Conservation (phyloP, 768 basidiomycete genomes). For the Serendipita sp. region DNA sequence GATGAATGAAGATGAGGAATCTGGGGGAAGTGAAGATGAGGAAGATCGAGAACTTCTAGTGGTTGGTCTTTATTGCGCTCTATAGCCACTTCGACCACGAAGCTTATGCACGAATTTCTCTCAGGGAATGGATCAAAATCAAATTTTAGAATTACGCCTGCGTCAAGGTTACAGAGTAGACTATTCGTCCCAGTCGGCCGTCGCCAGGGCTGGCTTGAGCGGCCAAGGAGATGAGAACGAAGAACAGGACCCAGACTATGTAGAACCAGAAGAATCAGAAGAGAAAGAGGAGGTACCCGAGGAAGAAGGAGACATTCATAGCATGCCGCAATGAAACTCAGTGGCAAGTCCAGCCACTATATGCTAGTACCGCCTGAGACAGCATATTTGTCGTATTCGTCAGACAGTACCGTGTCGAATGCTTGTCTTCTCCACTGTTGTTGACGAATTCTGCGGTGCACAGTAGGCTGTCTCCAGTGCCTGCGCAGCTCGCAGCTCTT, state of each 20-base stretch:
- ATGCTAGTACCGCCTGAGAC: neutral
- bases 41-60: neutral
- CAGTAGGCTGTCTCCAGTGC: too few relatives aligned
- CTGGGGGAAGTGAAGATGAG: neutral
- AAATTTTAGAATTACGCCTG: neutral
- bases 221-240: neutral
- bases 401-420: too few relatives aligned
- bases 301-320: neutral
- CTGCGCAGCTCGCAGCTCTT: too few relatives aligned
- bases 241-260: neutral
- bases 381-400: neutral
- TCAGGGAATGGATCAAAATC: neutral
- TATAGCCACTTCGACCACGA: too few relatives aligned
- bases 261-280: neutral
- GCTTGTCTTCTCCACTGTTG: too few relatives aligned
- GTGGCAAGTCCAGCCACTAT: neutral
- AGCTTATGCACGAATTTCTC: neutral
- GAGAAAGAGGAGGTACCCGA: neutral
- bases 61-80: neutral
- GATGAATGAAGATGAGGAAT: neutral
- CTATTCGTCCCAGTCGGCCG: neutral
- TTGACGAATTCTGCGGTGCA: too few relatives aligned
- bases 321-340: neutral
- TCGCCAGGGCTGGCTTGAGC: neutral
- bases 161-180: neutral